A percentile compares a stretch with the other conserved stretches of the same genome.
phyloP scores from a whole-genome alignment of 139 green algal species.

The Coelastrella sp. region DNA sequence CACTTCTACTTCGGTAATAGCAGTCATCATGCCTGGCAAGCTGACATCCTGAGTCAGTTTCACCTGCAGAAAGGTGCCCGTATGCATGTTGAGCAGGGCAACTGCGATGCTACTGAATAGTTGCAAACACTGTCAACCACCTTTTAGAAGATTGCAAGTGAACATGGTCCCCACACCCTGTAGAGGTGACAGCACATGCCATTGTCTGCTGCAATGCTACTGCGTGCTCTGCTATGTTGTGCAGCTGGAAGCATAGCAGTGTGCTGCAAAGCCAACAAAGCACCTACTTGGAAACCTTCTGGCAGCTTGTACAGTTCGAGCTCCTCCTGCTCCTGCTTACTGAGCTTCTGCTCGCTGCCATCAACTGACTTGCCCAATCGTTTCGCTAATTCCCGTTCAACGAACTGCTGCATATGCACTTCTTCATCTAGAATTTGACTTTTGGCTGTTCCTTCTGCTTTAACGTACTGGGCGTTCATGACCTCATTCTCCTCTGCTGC shows the following conservation, averaged over 20 bases:
- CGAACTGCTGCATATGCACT: slow-evolving; percentile 49
- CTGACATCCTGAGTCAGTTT: slow-evolving; percentile 44
- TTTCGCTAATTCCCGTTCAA: slow-evolving; percentile 74
- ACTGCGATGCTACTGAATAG: too few species aligned
- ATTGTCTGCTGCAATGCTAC: too few species aligned
- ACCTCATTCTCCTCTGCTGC: slow-evolving; percentile 63
- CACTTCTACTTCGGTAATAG: slow-evolving; percentile 85
- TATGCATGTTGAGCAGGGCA: too few species aligned
- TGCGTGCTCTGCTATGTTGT: too few species aligned
- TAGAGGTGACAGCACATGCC: too few species aligned
- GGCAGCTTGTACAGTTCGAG: slow-evolving; percentile 73
- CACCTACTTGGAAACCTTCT: slow-evolving; percentile 67
- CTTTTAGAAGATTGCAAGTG: too few species aligned
- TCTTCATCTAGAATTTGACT: slow-evolving; percentile 48
- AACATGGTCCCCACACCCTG: too few species aligned
- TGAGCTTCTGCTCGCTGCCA: slow-evolving; percentile 19
- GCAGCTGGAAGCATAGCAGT: too few species aligned
- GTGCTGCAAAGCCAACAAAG: not conserved
- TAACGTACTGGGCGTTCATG: slow-evolving; percentile 56
- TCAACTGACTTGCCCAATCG: slow-evolving; percentile 64
- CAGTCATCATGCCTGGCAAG: slow-evolving; percentile 71
- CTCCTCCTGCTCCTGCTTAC: slow-evolving; percentile 56
- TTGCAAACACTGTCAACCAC: too few species aligned
- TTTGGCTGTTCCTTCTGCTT: slow-evolving; percentile 28
- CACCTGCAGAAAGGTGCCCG: slow-evolving; percentile 45